These are phyloP conservation scores for Hebeloma cylindrosporum DNA, from an alignment of 768 basidiomycete genomes.

Conservation along the genomic window DNA sequence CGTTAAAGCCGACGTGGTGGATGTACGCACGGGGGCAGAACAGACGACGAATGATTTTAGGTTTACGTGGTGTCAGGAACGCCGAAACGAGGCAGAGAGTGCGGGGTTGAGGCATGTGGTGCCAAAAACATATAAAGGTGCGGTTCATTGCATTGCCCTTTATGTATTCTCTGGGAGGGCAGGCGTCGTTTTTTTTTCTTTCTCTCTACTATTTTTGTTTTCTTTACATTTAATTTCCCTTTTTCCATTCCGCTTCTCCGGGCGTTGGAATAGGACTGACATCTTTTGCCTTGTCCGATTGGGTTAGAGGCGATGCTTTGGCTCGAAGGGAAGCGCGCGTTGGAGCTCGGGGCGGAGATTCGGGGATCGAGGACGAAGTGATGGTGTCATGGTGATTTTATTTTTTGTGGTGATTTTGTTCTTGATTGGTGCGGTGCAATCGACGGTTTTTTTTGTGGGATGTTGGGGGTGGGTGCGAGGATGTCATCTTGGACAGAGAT, in stretches of 20 bases:
- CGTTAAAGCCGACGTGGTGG: constrained; percentile 71
- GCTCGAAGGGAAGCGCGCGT: constrained; percentile 74
- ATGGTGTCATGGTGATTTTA: not conserved
- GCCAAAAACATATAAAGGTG: constrained; percentile 71
- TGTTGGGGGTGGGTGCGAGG: too few species aligned
- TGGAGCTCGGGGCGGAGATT: constrained; percentile 71
- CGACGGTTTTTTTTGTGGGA: too few species aligned
- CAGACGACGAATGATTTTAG: constrained; percentile 74
- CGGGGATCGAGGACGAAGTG: constrained; percentile 20
- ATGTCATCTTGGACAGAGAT: too few species aligned
- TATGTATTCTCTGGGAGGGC: not conserved
- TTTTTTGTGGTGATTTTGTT: too few species aligned
- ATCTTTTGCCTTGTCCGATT: too few species aligned
- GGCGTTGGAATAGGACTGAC: too few species aligned
- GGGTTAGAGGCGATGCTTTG: constrained; percentile 87
- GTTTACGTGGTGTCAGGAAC: constrained; percentile 66
- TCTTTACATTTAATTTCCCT: constrained; percentile 13
- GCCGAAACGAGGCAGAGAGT: constrained; percentile 27
- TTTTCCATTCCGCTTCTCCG: not conserved
- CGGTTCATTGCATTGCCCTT: constrained; percentile 14
- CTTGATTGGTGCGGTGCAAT: too few species aligned
- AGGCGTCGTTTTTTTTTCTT: not conserved
- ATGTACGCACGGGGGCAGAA: constrained; percentile 62
- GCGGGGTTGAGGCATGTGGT: constrained; percentile 48
- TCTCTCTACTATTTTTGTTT: not conserved